Conservation (phyloP, 306 rosid genomes). For the Medicago lupulina region DNA sequence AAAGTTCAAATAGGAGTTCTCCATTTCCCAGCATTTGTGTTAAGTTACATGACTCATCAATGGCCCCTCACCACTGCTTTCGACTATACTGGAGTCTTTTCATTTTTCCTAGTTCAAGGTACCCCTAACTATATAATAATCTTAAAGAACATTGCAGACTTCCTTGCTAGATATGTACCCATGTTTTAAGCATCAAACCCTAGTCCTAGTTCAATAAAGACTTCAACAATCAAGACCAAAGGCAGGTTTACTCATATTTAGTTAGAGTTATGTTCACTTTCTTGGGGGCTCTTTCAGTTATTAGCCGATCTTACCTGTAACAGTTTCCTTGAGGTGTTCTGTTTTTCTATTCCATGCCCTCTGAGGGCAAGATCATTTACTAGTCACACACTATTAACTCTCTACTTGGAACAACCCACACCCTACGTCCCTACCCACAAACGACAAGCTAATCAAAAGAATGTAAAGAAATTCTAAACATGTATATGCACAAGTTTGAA, state of each 20-base stretch:
- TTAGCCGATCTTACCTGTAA: background rate
- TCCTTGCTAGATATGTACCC: constrained; percentile 12
- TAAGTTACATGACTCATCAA: constrained; percentile 8
- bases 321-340: background rate
- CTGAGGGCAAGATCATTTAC: constrained; percentile 14
- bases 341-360: constrained; percentile 9
- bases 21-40: background rate
- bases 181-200: constrained; percentile 8
- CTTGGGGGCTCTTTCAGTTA: background rate
- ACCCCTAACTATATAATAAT: background rate
- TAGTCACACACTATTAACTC: constrained; percentile 8
- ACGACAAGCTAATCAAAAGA: constrained; percentile 8
- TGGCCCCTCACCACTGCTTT: constrained; percentile 16
- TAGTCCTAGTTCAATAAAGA: background rate
- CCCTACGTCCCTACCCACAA: background rate
- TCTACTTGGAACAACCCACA: background rate
- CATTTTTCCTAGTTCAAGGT: background rate
- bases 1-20: background rate
- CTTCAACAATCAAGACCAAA: constrained; percentile 14
- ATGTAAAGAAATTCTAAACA: constrained; percentile 18
- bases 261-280: constrained; percentile 1
- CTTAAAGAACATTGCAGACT: background rate
- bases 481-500: constrained; percentile 33
- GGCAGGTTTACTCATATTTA: background rate
- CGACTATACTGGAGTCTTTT: constrained; percentile 4